Percentiles rank a stretch among this genome's conserved stretches.
These are phyloP conservation scores for Cryptococcus depauperatus DNA, from an alignment of 1,284 basidiomycete species.

Conservation along the genomic window DNA sequence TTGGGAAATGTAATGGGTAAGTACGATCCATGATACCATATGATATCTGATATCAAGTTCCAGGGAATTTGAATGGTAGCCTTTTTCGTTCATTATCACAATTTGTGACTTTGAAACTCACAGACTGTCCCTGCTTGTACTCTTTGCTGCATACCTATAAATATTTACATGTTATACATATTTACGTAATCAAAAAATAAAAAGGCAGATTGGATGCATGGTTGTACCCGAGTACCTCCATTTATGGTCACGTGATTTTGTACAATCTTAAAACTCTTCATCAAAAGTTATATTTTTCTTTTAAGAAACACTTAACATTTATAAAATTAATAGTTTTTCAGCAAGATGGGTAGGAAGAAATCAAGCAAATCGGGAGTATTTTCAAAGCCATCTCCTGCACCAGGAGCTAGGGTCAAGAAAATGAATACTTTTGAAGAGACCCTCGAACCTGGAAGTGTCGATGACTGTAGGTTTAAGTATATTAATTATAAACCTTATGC, in stretches of 20 bases:
- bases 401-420: constrained; percentile 30
- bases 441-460: constrained; percentile 43
- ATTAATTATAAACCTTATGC: not conserved
- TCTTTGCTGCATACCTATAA: no score
- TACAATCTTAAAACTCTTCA: no score
- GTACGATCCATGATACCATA: constrained; percentile 8
- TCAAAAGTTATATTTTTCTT: no score
- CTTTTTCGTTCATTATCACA: not conserved
- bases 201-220: no score
- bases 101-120: no score
- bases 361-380: constrained; percentile 9
- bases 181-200: no score
- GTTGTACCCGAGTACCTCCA: no score
- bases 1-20: constrained; percentile 73
- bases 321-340: no score
- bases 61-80: constrained; percentile 37
- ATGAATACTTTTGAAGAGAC: constrained; percentile 45
- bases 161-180: no score
- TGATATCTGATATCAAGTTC: constrained; percentile 4
- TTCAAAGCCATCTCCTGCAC: constrained; percentile 14
- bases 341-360: constrained; percentile 15
- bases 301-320: no score
- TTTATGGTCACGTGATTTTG: no score
- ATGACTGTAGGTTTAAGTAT: constrained; percentile 38
- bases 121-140: no score